These are phyloP conservation scores for Aspergillus arachidicola DNA, from an alignment of 2,329 filamentous ascomycete genomes.

Conservation along the genomic window DNA sequence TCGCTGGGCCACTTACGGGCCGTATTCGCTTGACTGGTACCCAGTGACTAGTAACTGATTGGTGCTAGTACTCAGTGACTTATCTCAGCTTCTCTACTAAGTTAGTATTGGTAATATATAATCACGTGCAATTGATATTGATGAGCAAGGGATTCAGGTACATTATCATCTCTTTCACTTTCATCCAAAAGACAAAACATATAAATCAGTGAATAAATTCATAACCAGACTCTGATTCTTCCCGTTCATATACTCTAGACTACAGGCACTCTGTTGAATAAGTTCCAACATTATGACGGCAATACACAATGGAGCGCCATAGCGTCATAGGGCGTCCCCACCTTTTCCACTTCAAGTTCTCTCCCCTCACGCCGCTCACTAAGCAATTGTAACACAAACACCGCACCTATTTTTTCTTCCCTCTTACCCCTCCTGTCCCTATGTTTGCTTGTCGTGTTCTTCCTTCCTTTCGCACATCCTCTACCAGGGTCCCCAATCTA, in stretches of 20 bases:
- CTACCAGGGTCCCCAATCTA: constrained; percentile 28
- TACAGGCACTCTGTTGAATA: background rate
- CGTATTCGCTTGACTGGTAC: background rate
- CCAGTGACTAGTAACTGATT: background rate
- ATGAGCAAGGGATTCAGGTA: background rate
- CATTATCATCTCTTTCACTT: background rate
- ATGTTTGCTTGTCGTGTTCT: constrained; percentile 28
- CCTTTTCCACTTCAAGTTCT: constrained; percentile 13
- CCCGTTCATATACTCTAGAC: background rate
- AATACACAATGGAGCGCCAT: background rate
- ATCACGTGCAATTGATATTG: background rate
- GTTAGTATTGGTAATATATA: background rate
- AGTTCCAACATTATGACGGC: background rate
- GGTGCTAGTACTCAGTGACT: background rate
- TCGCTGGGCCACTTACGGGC: background rate
- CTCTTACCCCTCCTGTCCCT: constrained; percentile 17
- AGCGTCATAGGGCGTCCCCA: constrained; percentile 23
- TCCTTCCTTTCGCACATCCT: constrained; percentile 20
- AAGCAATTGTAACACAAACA: constrained; percentile 12
- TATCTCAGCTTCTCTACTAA: too few relatives aligned
- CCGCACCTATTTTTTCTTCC: constrained; percentile 2
- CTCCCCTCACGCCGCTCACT: constrained; percentile 16
- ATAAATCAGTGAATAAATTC: background rate
- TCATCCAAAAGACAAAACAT: background rate
- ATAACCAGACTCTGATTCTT: background rate